Evolutionary conservation across 2,329 filamentous ascomycete species (phyloP).

Genomic region (Scedosporium dehoogii): DNA sequence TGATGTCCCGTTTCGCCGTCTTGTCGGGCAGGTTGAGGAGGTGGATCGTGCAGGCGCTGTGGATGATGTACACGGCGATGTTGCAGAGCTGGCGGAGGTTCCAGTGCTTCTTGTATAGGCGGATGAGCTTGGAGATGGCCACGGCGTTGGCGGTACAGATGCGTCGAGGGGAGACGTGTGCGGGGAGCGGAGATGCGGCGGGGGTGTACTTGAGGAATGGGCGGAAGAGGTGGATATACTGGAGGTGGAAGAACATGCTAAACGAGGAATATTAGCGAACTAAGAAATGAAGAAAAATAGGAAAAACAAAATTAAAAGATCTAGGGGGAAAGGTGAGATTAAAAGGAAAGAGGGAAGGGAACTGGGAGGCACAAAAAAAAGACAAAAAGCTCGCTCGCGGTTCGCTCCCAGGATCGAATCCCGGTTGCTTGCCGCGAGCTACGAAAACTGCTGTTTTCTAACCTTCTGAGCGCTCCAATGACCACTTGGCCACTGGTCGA

Average conservation of each 20-base stretch:
- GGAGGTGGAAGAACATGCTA: slow-evolving; percentile 95
- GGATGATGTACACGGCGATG: slow-evolving; percentile 89
- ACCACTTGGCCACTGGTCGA: too few species aligned
- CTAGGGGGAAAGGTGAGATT: background rate
- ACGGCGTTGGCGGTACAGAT: slow-evolving; percentile 85
- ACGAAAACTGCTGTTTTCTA: too few species aligned
- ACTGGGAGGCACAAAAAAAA: background rate
- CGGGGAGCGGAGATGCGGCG: slow-evolving; percentile 68
- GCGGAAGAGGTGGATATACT: slow-evolving; percentile 91
- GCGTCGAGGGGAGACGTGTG: slow-evolving; percentile 81
- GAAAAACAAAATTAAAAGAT: too few species aligned
- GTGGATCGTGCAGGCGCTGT: slow-evolving; percentile 91
- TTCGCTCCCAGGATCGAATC: too few species aligned
- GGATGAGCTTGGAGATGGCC: slow-evolving; percentile 86
- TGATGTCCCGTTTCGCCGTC: slow-evolving; percentile 79
- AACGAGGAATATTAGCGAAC: background rate
- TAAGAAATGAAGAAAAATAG: too few species aligned
- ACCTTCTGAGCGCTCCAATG: too few species aligned
- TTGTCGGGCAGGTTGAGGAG: slow-evolving; percentile 88
- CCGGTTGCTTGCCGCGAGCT: too few species aligned
- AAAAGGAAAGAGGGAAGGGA: background rate
- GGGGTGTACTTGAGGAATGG: slow-evolving; percentile 89
- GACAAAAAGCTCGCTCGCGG: background rate
- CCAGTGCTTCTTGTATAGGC: slow-evolving; percentile 86
- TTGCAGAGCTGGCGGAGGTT: slow-evolving; percentile 91